phyloP scores from a whole-genome alignment of 257 asterid genomes.

The Plantago ovata region DNA sequence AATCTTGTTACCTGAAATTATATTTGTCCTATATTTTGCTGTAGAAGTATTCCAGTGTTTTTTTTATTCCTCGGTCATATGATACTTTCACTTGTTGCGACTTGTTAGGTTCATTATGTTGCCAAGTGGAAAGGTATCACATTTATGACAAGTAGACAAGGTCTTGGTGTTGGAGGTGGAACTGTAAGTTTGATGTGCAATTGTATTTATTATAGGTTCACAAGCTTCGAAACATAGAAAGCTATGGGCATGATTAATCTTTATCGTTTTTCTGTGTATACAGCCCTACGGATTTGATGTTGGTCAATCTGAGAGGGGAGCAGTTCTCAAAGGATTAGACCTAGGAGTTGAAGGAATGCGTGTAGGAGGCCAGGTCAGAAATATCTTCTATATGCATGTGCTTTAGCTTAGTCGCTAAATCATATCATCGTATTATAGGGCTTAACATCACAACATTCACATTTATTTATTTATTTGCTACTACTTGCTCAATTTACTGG shows the following conservation, averaged over 20 bases:
- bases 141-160: slow-evolving; percentile 94
- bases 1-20: neutral
- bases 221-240: neutral
- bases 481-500: neutral
- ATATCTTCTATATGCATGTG: slow-evolving; percentile 9
- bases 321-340: slow-evolving; percentile 88
- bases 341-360: slow-evolving; percentile 94
- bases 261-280: slow-evolving; percentile 8
- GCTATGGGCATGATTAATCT: neutral
- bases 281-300: slow-evolving; percentile 98
- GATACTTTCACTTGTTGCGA: slow-evolving; percentile 12
- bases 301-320: slow-evolving; percentile 83
- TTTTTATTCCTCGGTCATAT: neutral
- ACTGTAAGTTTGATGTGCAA: slow-evolving; percentile 47
- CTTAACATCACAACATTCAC: neutral
- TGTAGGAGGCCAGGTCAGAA: slow-evolving; percentile 93
- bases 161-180: slow-evolving; percentile 93
- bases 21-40: neutral
- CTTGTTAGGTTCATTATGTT: slow-evolving; percentile 79
- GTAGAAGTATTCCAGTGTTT: neutral
- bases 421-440: neutral
- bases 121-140: slow-evolving; percentile 94
- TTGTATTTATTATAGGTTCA: neutral
- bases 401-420: neutral
- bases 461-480: no score